Evolutionary conservation across 345 rosid species (phyloP).

Genomic region (Litchi chinensis): DNA sequence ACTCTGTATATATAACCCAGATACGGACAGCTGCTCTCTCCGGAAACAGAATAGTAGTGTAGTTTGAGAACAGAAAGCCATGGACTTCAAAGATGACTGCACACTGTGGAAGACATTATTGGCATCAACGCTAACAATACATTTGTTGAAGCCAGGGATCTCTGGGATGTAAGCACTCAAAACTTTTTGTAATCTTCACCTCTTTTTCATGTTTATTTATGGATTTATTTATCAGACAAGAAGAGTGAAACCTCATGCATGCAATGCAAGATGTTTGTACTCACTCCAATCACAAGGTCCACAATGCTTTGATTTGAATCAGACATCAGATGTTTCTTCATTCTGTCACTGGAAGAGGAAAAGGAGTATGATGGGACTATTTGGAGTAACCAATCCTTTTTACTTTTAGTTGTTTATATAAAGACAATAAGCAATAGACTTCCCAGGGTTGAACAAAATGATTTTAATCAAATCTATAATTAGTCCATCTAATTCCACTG

Average conservation of each 20-base stretch:
- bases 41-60: constrained; percentile 12
- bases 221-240: background rate
- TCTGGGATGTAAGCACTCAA: background rate
- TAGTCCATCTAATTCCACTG: background rate
- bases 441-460: too few relatives aligned
- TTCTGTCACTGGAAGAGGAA: background rate
- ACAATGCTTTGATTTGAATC: too few relatives aligned
- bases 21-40: constrained; percentile 31
- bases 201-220: background rate
- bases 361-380: too few relatives aligned
- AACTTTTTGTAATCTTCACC: background rate
- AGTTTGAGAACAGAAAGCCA: constrained; percentile 20
- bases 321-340: background rate
- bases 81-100: constrained; percentile 17
- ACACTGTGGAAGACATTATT: constrained; percentile 17
- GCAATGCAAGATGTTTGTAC: constrained; percentile 3
- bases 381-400: too few relatives aligned
- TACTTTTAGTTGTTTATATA: too few relatives aligned
- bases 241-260: background rate
- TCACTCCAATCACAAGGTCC: background rate
- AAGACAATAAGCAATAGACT: too few relatives aligned
- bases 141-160: constrained; percentile 2
- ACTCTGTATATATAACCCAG: constrained; percentile 1
- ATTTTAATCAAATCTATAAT: background rate
- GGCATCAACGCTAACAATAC: background rate